Percentiles rank a stretch among this genome's conserved stretches.
phyloP scores from a whole-genome alignment of 2,329 filamentous ascomycete species.

The Chaetomiaceae sp. region DNA sequence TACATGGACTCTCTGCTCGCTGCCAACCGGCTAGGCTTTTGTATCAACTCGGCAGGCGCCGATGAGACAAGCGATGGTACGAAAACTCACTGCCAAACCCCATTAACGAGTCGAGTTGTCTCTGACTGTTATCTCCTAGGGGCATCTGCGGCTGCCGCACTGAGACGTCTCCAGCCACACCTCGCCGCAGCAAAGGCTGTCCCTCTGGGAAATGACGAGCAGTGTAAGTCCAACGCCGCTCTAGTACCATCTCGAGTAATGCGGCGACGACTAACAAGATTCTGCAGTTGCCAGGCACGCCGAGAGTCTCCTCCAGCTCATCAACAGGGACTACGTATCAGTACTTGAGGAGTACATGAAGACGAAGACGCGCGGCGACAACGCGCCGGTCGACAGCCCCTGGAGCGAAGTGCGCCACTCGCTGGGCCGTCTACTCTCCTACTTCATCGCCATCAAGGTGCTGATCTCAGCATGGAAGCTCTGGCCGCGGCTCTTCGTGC shows the following conservation, averaged over 20 bases:
- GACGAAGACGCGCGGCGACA: slow-evolving; percentile 10
- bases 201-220: neutral
- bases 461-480: slow-evolving; percentile 23
- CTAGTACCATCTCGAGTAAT: too few species aligned
- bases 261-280: too few species aligned
- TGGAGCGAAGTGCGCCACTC: slow-evolving; percentile 29
- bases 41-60: slow-evolving; percentile 1
- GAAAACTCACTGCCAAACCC: neutral
- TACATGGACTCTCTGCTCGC: slow-evolving; percentile 11
- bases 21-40: neutral
- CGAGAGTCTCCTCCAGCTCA: slow-evolving; percentile 8
- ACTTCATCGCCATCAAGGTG: slow-evolving; percentile 24
- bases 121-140: neutral
- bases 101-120: neutral
- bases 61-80: slow-evolving; percentile 10
- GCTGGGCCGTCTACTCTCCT: slow-evolving; percentile 28
- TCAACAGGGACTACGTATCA: slow-evolving; percentile 4
- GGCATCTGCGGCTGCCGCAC: neutral
- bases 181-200: neutral
- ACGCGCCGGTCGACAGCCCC: slow-evolving; percentile 9
- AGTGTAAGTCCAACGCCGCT: slow-evolving; percentile 3
- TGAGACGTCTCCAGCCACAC: slow-evolving; percentile 2
- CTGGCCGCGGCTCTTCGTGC: slow-evolving; percentile 32
- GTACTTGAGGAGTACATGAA: slow-evolving; percentile 17
- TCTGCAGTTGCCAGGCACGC: slow-evolving; percentile 6